Base-by-base conservation (phyloP, 1,284 basidiomycete species). In the Ustilago vetiveriae region DNA sequence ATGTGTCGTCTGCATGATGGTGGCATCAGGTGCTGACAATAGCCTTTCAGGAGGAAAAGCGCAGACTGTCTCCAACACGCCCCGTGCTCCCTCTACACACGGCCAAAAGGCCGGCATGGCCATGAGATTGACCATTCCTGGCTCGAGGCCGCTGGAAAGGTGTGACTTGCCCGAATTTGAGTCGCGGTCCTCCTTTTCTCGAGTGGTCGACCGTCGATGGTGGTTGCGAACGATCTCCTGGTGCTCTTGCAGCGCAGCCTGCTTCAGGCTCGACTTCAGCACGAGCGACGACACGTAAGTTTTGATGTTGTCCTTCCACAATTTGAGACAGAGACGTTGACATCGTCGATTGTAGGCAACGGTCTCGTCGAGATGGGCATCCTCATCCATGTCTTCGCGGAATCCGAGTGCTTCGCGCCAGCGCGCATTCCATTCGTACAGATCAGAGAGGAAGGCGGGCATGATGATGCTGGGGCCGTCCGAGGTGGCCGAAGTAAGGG, bases 291-390 rank as follows among this genome's bases (percentile, higher is more conserved):
- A 62, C 6, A 72, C 52, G 32, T 72, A 67, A 6, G 59, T 63
- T 56, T 72, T 67, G 69, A 72, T 54, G 41, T 67, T 64, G 44
- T 72, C 59, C 47, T 62, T 51, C 63, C 63, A 71, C 17, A 71
- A 41, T 48, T 63, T 58, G 26, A 71, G 58, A 23, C 57, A 55
- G 5, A 62, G 47, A 1, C 62, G 47, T 16, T 62, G 68, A 29
- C 53, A 71, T 32, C 54, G 46, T 9, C 51, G 53, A 24, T 42
- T 21, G 35, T 62, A 58, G 9, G 51, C 54, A n/a, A 23, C 44
- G 8, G 59, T 13, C 3, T 63, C 63, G 33, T 71, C 63, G 14
- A 41, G 21, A 26, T 57, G 35, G 16, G 38, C 36, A 11, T 62
- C 58, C 7, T 67, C 68, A 26, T 66, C 51, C 27, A 43, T 29